Base-by-base conservation (phyloP, 805 yeast species). In the Hanseniaspora singularis region DNA sequence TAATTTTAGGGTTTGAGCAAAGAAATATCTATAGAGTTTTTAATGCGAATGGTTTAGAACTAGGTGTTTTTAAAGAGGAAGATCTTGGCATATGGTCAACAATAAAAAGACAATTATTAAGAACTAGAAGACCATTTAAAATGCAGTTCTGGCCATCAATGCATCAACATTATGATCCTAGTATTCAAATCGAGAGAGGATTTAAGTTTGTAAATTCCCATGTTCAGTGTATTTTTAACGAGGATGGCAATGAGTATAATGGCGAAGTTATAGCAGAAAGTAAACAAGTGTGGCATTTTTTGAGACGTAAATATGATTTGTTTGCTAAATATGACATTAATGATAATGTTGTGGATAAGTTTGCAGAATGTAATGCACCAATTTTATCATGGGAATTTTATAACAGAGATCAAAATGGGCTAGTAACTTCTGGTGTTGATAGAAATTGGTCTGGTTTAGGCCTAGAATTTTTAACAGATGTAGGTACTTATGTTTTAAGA, bases 401-500 rank as follows among this genome's bases (percentile, higher is more conserved):
- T 0, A 81, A 86, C 2, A 57, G 55, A 30, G 76, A 86, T 59
- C 77, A 69, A 33, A 44, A 66, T 1, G 79, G 78, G 0, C 64
- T 69, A 14, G 73, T 82, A 0, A 64, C 81, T 47, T 95, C 81
- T 0, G 69, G 82, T 1, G 89, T 92, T 1, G 92, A 86, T 61
- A 72, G 97, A 55, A 87, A 87, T 62, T 92, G 95, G 92, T 94
- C 83, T 5, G 98, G 98, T 0, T 65, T 92, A 34, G 95, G 94
- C 2, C 72, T 96, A 56, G 98, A 92, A 59, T 64, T 88, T 56
- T 81, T 89, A 57, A 88, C 97, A 0, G 97, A 92, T 62, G 83
- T 96, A 0, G 97, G 97, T 51, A 88, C 86, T 1, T 89, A 92
- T 61, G 76, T 88, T 26, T 64, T 89, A 24, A 65, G 95, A 50